phyloP scores from a whole-genome alignment of 805 yeast species.

The Spathaspora arborariae region DNA sequence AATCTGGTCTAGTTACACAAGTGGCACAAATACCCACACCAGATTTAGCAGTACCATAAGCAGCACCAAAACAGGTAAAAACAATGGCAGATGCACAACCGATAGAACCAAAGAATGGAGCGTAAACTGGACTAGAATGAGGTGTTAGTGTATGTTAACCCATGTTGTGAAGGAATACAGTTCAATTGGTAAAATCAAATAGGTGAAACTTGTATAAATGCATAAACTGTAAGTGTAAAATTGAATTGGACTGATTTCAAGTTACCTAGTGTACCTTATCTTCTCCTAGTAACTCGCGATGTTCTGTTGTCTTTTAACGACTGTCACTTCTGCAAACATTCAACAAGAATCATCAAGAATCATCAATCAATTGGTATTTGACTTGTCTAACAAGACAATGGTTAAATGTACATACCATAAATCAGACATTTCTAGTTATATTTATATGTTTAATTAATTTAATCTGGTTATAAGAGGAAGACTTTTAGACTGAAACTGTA shows the following conservation, averaged over 20 bases:
- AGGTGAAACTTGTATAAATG: too few relatives aligned
- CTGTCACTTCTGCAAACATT: neutral
- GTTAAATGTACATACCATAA: slow-evolving; percentile 57
- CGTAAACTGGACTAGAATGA: slow-evolving; percentile 61
- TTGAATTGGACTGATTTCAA: neutral
- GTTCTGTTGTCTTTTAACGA: neutral
- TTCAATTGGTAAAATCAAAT: neutral
- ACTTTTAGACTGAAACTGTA: neutral
- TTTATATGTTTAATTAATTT: neutral
- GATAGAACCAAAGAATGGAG: slow-evolving; percentile 98
- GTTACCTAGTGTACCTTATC: too few relatives aligned
- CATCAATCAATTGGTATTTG: neutral
- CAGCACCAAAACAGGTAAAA: slow-evolving; percentile 98
- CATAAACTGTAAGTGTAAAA: too few relatives aligned
- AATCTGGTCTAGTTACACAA: slow-evolving; percentile 95
- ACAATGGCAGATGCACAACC: slow-evolving; percentile 99
- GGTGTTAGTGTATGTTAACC: slow-evolving; percentile 19
- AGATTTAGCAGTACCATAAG: slow-evolving; percentile 98
- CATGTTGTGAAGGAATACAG: neutral
- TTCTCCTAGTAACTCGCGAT: neutral
- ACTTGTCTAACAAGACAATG: neutral
- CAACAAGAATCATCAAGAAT: too few relatives aligned
- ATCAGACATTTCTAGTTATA: slow-evolving; percentile 51
- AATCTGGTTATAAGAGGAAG: neutral
- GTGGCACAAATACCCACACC: slow-evolving; percentile 99